Evolutionary conservation across 352 stramenopile genomes (phyloP), one percentile per base, ranked within the genome.

Genomic region (Globisporangium cederbergense): DNA sequence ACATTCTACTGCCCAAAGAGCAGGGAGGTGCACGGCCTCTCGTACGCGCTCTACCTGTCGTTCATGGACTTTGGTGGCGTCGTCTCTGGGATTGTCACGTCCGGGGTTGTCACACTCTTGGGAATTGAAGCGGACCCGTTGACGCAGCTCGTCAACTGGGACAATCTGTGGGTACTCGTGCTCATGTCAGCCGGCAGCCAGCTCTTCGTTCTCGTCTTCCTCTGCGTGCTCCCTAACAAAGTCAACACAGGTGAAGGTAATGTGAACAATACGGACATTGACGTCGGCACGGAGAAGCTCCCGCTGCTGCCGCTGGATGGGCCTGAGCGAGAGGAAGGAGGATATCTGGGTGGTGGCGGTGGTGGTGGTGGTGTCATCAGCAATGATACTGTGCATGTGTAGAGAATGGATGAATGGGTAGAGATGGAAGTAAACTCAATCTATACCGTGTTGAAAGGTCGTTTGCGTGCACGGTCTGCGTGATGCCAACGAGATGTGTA

Each of bases 31-130:
- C 81, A 91, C 60, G 86, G 86, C 3, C 70, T 94, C 32, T 89
- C 86, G 51, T 94, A 94, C 66, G 83, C 86, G 50, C 67, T 94
- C 57, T 94, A 81, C 64, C 68, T 94, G 43, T 92, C 83, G 13
- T 91, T 91, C 62, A 94, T 94, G 82, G 83, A 94, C 72, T 91
- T 94, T 70, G 86, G 86, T 16, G 86, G 83, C 30, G 83, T 93
- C 30, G 62, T 91, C 2, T 92, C 83, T 4, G 81, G 83, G 9
- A 56, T 94, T 14, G 64, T 90, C 13, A 83, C 76, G 14, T 86
- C 86, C 9, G 45, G 77, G 1, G 42, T 91, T 32, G 81, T 91
- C 40, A 76, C 71, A 14, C 56, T 68, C 16, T 57, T 94, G 8
- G 86, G 83, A 0, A 91, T 94, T 32, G 74, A 81, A 2, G 66